Base-by-base conservation (phyloP, 2,329 filamentous ascomycete species). In the Penicillium olsonii region DNA sequence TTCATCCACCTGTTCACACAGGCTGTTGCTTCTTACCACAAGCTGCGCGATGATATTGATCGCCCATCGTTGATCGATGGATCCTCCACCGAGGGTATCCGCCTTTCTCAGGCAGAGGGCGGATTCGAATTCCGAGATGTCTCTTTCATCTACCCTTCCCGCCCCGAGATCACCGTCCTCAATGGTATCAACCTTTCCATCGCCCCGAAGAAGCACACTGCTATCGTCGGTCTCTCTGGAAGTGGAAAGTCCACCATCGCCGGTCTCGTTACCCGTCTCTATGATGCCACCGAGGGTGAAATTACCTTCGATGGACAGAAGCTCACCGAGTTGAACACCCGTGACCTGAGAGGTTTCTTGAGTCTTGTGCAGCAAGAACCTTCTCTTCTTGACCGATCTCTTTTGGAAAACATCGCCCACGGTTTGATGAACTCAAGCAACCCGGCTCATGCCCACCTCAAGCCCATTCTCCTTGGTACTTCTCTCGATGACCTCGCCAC, bases 181-280 rank as follows among this genome's bases (percentile, higher is more conserved):
- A 49, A 63, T 14, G 52, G 63, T 19, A 50, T 71, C 34, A 59
- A 50, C 17, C 45, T 61, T 11, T 52, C 48, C 4, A 50, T 61
- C 43, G 64, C 70, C 18, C 71, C 73, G 1, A 78, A 79, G 9
- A 72, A 80, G n/a, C 79, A 75, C 40, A 69, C 76, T 5, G 80
- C 78, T 1, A 64, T 83, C 18, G 79, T 83, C 2, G 80, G 80
- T 17, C 73, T 78, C 1, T 80, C 75, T 2, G 79, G 80, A 12
- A 79, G 76, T 47, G 80, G 80, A 6, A 71, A 90, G 69, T 86
- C 84, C 0, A 88, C 83, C n/a, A 84, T 88, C 29, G 81, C 91
- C 20, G 70, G 69, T 4, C 69, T 82, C 0, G 66, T 81, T 12
- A 75, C 79, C 47, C 69, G 83, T 7, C 88, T 92, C 67, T 92